Conservation (phyloP, 2,329 filamentous ascomycete species). For the Colletotrichum australisinense region DNA sequence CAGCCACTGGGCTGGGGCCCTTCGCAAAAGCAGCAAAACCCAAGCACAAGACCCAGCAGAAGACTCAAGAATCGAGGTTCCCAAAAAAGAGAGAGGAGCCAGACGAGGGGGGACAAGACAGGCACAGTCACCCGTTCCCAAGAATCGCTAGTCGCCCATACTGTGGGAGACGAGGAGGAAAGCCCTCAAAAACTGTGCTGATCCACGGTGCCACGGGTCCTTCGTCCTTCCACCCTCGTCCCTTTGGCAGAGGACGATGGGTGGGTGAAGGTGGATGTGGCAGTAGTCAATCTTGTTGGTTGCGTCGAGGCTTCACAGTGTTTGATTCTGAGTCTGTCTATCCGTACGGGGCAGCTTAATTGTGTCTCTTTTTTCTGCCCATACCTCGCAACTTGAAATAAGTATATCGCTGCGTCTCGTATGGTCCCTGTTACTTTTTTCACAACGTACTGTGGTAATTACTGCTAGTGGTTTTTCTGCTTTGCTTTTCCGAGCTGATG, state of each 20-base stretch:
- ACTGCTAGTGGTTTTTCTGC: slow-evolving; percentile 17
- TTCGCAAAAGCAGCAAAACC: not conserved
- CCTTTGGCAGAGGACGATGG: not conserved
- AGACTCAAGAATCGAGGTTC: not conserved
- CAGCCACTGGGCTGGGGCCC: slow-evolving; percentile 13
- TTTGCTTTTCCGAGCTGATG: not conserved
- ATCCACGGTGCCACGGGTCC: slow-evolving; percentile 33
- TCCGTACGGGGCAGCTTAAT: not conserved
- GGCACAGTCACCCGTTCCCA: not conserved
- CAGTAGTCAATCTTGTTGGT: not conserved
- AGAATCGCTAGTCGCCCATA: not conserved
- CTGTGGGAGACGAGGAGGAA: not conserved
- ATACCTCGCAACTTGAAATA: not conserved
- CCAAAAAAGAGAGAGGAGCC: not conserved
- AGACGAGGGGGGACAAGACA: not conserved
- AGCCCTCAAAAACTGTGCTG: slow-evolving; percentile 22
- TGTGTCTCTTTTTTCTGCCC: too few species aligned
- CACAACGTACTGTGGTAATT: slow-evolving; percentile 27
- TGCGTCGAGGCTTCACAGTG: not conserved
- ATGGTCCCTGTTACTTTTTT: not conserved
- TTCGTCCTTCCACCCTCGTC: slow-evolving; percentile 32
- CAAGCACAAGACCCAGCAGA: not conserved
- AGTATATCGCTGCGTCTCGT: not conserved
- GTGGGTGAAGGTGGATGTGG: not conserved
- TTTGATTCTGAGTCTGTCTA: not conserved